Conservation (phyloP, 2,329 filamentous ascomycete species). For the Anthostomella pinea region DNA sequence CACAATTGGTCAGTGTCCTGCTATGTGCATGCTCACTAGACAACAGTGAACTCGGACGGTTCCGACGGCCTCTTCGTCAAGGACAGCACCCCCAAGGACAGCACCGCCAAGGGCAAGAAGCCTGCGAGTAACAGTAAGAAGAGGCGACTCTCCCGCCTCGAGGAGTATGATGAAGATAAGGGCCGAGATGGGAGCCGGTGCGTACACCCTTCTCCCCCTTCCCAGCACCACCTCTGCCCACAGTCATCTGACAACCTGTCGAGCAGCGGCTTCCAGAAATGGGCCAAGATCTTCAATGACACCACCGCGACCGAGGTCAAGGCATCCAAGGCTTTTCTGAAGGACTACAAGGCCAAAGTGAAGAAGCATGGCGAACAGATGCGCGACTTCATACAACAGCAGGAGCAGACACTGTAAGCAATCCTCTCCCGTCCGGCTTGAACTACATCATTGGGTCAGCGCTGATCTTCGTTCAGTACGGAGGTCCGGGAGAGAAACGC, state of each 20-base stretch:
- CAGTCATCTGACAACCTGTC: too few species aligned
- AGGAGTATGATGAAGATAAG: slow-evolving; percentile 28
- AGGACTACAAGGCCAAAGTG: slow-evolving; percentile 24
- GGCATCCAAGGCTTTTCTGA: slow-evolving; percentile 30
- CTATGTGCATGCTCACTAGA: slow-evolving; percentile 8
- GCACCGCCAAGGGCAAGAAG: slow-evolving; percentile 4
- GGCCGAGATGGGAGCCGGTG: slow-evolving; percentile 25
- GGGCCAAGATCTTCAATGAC: slow-evolving; percentile 27
- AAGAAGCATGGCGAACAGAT: slow-evolving; percentile 18
- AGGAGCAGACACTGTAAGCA: slow-evolving; percentile 30
- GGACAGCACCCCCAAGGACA: background rate
- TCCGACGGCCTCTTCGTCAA: slow-evolving; percentile 10
- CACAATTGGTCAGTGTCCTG: background rate
- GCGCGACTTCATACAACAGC: slow-evolving; percentile 18
- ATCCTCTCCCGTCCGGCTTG: background rate
- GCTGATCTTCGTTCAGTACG: slow-evolving; percentile 14
- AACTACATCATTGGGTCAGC: too few species aligned
- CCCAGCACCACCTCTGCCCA: too few species aligned
- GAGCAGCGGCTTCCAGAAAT: slow-evolving; percentile 24
- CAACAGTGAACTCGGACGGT: slow-evolving; percentile 11
- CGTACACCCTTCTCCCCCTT: too few species aligned
- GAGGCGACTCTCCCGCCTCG: slow-evolving; percentile 24
- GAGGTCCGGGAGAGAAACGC: slow-evolving; percentile 9
- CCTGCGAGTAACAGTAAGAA: slow-evolving; percentile 13
- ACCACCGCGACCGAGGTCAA: slow-evolving; percentile 26